Base-by-base conservation (phyloP, 495 filamentous ascomycete genomes). In the Neurospora cerealis region DNA sequence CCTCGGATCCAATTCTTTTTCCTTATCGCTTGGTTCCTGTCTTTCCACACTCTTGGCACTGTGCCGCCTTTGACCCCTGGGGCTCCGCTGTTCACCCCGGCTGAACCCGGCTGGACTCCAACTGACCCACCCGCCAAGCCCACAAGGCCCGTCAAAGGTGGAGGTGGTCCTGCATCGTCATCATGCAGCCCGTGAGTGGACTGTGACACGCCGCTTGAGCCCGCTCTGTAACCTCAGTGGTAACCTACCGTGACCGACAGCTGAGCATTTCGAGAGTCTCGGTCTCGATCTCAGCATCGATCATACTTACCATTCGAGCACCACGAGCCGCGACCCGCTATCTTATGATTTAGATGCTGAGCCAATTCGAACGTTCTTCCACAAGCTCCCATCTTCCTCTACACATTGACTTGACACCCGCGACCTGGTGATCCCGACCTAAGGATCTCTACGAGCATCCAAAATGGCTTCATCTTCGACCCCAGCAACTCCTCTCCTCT, bases 391-490 rank as follows among this genome's bases (percentile, higher is more conserved):
- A 46, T n/a, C 44, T 9, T 10, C 44, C 42, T 46, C 42, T 8
- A 2, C 21, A 60, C 10, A 7, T 28, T 36, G 19, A 40, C 69
- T 17, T 21, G 34, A 70, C 32, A 6, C 24, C 7, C n/a, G 8
- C 54, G 24, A 32, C 13, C 8, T 66, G 28, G 54, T 66, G 54
- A 34, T 66, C 28, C 28, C 54, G 34, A 34, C 54, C 38, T 9
- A 66, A 73, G n/a, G 69, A 7, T 41, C 40, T 60, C 21, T 60
- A 28, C 48, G 48, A 11, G 21, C 41, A 19, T 32, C 39, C 76
- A 76, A 74, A 11, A 94, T 94, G 92, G 92, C 92, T 69, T 95
- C 92, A 70, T 93, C 92, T n/a, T 95, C 93, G 36, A 89, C 88
- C 73, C 86, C 89, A 62, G 83, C 90, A 76, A 93, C 90, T 73